These are phyloP conservation scores for Bromus sterilis DNA, from an alignment of 176 grass and related monocot genomes.

Conservation along the genomic window DNA sequence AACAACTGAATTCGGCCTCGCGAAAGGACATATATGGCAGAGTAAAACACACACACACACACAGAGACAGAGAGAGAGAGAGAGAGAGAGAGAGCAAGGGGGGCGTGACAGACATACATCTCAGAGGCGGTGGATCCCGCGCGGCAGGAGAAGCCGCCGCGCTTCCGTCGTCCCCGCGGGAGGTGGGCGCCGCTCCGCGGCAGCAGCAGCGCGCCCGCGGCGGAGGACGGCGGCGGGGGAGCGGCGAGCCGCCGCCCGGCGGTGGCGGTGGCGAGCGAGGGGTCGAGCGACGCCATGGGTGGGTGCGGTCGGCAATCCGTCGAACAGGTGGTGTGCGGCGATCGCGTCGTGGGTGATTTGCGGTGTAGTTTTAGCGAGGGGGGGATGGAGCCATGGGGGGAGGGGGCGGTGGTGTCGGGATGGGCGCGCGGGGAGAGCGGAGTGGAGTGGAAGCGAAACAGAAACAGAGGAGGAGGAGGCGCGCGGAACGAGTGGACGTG, in stretches of 20 bases:
- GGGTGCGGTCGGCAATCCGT: conserved; percentile 20
- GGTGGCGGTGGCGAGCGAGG: conserved; percentile 5
- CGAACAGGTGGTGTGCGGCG: background rate
- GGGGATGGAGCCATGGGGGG: background rate
- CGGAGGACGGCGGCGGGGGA: background rate
- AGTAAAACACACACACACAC: too few species aligned
- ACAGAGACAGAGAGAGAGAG: background rate
- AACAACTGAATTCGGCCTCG: too few species aligned
- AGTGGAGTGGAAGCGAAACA: background rate
- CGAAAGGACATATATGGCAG: too few species aligned
- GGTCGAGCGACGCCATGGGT: conserved; percentile 36
- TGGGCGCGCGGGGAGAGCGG: background rate
- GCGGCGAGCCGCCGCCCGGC: background rate
- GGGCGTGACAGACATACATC: conserved; percentile 18
- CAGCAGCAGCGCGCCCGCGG: background rate
- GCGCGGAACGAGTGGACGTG: background rate
- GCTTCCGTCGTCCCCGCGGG: background rate
- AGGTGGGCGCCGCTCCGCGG: background rate
- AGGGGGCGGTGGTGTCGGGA: background rate
- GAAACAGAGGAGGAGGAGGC: background rate
- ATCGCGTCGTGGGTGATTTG: background rate
- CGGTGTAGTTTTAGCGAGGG: background rate
- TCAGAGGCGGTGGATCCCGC: conserved; percentile 29
- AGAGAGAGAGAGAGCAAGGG: background rate
- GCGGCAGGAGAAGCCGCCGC: conserved; percentile 20